Percentiles rank a stretch among this genome's conserved stretches.
Conservation (phyloP, 192 early-diverging fungal species). For the Backusella liffmaniae region DNA sequence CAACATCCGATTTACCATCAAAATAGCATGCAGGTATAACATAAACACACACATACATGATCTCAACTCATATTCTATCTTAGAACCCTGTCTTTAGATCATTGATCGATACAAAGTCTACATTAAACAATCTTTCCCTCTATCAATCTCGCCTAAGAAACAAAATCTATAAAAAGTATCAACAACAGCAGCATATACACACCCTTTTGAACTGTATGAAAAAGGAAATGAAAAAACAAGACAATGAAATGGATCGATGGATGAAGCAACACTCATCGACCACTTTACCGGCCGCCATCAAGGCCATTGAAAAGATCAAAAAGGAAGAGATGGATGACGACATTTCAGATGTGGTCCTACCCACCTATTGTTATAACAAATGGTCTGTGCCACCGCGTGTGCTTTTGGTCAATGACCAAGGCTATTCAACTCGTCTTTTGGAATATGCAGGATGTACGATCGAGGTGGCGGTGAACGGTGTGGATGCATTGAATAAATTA, state of each 20-base stretch:
- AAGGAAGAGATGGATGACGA: not conserved
- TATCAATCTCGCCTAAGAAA: not conserved
- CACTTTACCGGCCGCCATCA: not conserved
- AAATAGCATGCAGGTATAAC: not conserved
- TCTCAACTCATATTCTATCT: not conserved
- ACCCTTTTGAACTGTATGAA: not conserved
- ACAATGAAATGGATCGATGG: not conserved
- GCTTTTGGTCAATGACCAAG: constrained; percentile 63
- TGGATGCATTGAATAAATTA: constrained; percentile 62
- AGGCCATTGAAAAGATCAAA: not conserved
- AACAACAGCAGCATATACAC: not conserved
- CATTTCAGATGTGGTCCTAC: not conserved
- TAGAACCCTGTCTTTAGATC: not conserved
- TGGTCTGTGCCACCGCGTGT: constrained; percentile 52
- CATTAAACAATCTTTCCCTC: not conserved
- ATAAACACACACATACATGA: not conserved
- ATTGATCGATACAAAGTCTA: not conserved
- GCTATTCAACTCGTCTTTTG: constrained; percentile 49
- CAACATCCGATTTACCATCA: constrained; percentile 1
- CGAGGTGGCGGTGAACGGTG: constrained; percentile 66
- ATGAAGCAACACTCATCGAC: not conserved
- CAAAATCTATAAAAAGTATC: not conserved
- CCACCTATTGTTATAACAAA: not conserved
- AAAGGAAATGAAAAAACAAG: not conserved
- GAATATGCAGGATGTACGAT: constrained; percentile 66